phyloP scores from a whole-genome alignment of 306 rosid species.

The Nissolia schottii region DNA sequence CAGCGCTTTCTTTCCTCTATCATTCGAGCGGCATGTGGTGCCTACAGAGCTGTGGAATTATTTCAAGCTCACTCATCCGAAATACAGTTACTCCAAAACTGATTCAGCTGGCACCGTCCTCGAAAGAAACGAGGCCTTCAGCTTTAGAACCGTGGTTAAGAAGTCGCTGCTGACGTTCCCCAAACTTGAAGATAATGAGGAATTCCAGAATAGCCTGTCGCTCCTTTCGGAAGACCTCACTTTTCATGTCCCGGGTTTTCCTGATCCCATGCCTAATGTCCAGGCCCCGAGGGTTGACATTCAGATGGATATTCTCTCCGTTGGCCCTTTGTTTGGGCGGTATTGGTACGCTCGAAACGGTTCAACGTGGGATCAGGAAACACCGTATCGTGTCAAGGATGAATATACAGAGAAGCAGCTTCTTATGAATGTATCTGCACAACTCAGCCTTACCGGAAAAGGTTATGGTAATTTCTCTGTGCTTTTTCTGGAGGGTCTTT shows the following conservation, averaged over 20 bases:
- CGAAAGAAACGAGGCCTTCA: constrained; percentile 59
- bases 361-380: constrained; percentile 39
- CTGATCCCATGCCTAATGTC: constrained; percentile 40
- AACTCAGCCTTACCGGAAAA: constrained; percentile 56
- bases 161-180: constrained; percentile 77
- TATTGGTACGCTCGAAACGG: constrained; percentile 45
- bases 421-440: constrained; percentile 84
- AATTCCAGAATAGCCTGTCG: constrained; percentile 57
- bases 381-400: constrained; percentile 50
- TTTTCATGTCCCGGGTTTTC: constrained; percentile 50
- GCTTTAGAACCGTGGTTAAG: constrained; percentile 60
- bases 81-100: constrained; percentile 58
- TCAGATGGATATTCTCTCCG: constrained; percentile 71
- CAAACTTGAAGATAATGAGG: constrained; percentile 68
- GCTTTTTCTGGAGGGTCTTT: constrained; percentile 79
- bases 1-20: constrained; percentile 61
- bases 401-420: constrained; percentile 79
- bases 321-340: constrained; percentile 69
- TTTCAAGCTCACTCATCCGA: constrained; percentile 56
- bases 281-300: constrained; percentile 37
- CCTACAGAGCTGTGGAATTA: constrained; percentile 73
- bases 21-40: constrained; percentile 63
- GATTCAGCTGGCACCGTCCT: constrained; percentile 53
- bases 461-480: constrained; percentile 47
- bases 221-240: constrained; percentile 83